Percentiles rank a stretch among this genome's conserved stretches.
Evolutionary conservation across 148 eudicot genomes (phyloP).

Genomic region (Rheum nobile): DNA sequence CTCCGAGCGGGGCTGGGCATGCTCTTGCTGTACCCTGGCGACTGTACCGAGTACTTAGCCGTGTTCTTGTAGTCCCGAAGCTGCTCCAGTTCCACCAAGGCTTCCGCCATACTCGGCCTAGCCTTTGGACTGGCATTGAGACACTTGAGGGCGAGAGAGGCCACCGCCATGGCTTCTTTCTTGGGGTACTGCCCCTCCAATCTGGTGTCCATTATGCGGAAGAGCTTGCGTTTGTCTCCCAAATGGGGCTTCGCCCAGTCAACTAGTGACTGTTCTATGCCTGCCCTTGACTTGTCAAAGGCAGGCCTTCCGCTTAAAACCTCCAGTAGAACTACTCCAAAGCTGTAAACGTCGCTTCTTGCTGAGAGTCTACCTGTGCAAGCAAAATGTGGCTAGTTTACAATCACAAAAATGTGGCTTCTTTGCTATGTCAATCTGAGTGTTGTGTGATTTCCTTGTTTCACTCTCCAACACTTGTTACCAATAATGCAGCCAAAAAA

Average conservation of each 20-base stretch:
- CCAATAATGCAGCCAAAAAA: not conserved
- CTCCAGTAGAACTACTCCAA: conserved; percentile 68
- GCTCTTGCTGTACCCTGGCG: conserved; percentile 15
- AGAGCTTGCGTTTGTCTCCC: conserved; percentile 48
- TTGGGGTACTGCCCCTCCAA: conserved; percentile 75
- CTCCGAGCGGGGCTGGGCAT: conserved; percentile 16
- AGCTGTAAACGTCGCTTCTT: conserved; percentile 73
- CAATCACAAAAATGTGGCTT: not conserved
- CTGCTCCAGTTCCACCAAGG: conserved; percentile 52
- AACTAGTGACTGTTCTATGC: conserved; percentile 52
- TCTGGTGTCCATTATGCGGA: conserved; percentile 70
- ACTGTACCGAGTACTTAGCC: conserved; percentile 12
- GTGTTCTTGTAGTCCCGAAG: conserved; percentile 36
- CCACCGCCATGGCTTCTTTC: conserved; percentile 50
- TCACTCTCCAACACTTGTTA: too few relatives aligned
- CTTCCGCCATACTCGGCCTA: conserved; percentile 65
- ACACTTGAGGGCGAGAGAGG: conserved; percentile 49
- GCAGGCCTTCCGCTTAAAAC: conserved; percentile 59
- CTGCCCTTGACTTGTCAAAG: conserved; percentile 46
- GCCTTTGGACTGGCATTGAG: conserved; percentile 36
- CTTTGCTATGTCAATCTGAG: too few relatives aligned
- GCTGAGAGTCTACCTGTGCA: conserved; percentile 52
- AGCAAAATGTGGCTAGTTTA: not conserved
- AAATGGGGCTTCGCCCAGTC: conserved; percentile 79
- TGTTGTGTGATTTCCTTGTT: too few relatives aligned